These are phyloP conservation scores for Neoboletus subvelutipes DNA, from an alignment of 768 basidiomycete genomes.

Conservation along the genomic window DNA sequence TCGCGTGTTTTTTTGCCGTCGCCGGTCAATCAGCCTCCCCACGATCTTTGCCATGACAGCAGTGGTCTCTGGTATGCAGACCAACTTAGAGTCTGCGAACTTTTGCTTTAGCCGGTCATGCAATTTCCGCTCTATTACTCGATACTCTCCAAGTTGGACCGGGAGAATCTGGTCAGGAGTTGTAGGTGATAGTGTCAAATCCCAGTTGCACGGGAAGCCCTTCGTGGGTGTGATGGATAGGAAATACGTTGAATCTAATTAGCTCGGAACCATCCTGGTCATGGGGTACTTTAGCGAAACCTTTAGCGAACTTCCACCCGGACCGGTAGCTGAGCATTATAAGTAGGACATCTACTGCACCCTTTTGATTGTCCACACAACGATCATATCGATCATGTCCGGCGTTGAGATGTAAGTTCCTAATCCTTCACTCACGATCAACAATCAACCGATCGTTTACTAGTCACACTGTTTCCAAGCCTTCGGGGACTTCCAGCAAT, in stretches of 20 bases:
- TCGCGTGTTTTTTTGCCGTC: neutral
- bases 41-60: neutral
- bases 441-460: neutral
- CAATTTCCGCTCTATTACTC: neutral
- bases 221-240: conserved; percentile 6
- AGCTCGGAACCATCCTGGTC: conserved; percentile 5
- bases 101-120: neutral
- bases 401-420: conserved; percentile 60
- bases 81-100: neutral
- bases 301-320: neutral
- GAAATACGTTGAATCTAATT: conserved; percentile 8
- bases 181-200: neutral
- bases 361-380: neutral
- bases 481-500: conserved; percentile 30
- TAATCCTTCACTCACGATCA: neutral
- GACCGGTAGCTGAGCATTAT: conserved; percentile 12
- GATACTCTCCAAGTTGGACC: neutral
- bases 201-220: conserved; percentile 12
- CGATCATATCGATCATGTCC: conserved; percentile 40
- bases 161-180: neutral
- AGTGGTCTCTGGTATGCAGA: neutral
- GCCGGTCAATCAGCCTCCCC: neutral
- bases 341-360: conserved; percentile 10
- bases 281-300: conserved; percentile 14
- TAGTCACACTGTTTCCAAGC: conserved; percentile 23